Percentiles rank a stretch among this genome's conserved stretches.
These are phyloP conservation scores for Ligustrum vulgare DNA, from an alignment of 257 asterid species.

Conservation along the genomic window DNA sequence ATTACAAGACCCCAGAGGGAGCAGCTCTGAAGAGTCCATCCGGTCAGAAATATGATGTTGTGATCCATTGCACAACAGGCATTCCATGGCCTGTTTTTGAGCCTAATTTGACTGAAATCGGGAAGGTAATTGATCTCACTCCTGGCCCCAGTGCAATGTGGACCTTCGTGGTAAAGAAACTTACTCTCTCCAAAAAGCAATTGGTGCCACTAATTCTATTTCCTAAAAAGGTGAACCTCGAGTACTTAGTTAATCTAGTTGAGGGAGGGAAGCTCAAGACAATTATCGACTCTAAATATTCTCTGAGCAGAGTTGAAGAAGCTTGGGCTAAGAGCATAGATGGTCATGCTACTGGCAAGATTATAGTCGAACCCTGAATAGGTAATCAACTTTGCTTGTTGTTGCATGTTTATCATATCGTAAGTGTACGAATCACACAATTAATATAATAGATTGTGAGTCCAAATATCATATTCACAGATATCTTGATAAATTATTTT, in stretches of 20 bases:
- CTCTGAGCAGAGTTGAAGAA: conserved; percentile 51
- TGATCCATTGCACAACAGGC: conserved; percentile 52
- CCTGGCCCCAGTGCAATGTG: conserved; percentile 45
- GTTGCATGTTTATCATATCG: too few species aligned
- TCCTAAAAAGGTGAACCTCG: conserved; percentile 39
- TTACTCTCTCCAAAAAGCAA: conserved; percentile 50
- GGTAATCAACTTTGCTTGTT: background rate
- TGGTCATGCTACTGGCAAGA: conserved; percentile 84
- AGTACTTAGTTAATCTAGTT: conserved; percentile 53
- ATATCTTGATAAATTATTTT: too few species aligned
- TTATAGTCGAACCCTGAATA: conserved; percentile 42
- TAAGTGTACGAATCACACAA: too few species aligned
- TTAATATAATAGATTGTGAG: too few species aligned
- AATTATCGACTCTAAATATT: conserved; percentile 46
- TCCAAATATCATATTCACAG: too few species aligned
- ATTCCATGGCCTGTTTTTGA: conserved; percentile 61
- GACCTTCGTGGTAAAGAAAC: conserved; percentile 40
- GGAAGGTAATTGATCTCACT: conserved; percentile 55
- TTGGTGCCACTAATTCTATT: conserved; percentile 33
- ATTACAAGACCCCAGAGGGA: conserved; percentile 66
- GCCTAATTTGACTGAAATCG: conserved; percentile 42
- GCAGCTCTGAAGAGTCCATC: conserved; percentile 64
- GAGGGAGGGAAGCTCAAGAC: conserved; percentile 69
- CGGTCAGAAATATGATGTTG: conserved; percentile 58
- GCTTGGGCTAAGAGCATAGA: conserved; percentile 61